Evolutionary conservation across 164 flowering plant species (phyloP).

Genomic region (Malania oleifera): DNA sequence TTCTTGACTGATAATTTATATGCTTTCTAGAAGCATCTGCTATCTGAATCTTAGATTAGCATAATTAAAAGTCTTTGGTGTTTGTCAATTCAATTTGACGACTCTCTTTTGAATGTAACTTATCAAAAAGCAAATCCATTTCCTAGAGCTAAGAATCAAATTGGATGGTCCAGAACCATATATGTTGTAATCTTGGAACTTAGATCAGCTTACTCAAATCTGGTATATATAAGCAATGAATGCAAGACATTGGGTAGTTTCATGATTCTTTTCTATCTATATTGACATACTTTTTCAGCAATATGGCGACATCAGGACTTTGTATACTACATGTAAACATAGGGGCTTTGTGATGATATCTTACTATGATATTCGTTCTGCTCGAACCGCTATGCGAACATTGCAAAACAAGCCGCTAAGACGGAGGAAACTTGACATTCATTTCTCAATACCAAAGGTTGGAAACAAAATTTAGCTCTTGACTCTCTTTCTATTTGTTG

Average conservation of each 20-base stretch:
- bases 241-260: background rate
- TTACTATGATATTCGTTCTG: slow-evolving; percentile 94
- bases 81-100: too few relatives aligned
- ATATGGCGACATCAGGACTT: slow-evolving; percentile 94
- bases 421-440: slow-evolving; percentile 96
- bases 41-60: too few relatives aligned
- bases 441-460: slow-evolving; percentile 99
- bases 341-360: slow-evolving; percentile 99
- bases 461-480: background rate
- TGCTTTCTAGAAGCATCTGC: too few relatives aligned
- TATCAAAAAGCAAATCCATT: background rate
- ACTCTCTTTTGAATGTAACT: too few relatives aligned
- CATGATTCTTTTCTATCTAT: background rate
- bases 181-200: background rate
- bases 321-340: slow-evolving; percentile 95
- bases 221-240: too few relatives aligned
- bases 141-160: background rate
- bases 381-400: slow-evolving; percentile 96
- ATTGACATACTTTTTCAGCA: slow-evolving; percentile 44
- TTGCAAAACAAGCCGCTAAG: slow-evolving; percentile 89
- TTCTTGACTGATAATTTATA: too few relatives aligned
- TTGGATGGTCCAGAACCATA: background rate
- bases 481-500: slow-evolving; percentile 1
- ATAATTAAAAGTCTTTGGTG: too few relatives aligned
- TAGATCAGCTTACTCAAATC: background rate